Evolutionary conservation across 2,329 filamentous ascomycete species (phyloP), one percentile per base, ranked within the genome.

Genomic region (Nemania serpens): DNA sequence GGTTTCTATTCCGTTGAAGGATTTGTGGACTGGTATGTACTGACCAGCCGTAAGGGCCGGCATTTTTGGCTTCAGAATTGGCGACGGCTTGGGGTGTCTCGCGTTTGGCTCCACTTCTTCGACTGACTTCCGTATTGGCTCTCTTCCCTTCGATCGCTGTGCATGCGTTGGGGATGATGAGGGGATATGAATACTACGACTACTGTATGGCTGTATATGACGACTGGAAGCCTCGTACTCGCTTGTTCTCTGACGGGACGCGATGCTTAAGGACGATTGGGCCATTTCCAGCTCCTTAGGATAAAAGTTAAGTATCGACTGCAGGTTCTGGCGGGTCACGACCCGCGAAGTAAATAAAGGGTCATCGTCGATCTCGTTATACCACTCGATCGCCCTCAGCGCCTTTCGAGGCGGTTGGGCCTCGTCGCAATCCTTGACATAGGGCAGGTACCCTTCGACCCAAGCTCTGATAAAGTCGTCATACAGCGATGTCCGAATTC

Each of bases 381-480:
- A 76, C 74, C 74, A 76, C 10, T 71, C 68, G 33, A 74, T 69
- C 15, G 73, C 71, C 15, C 60, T 68, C 41, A 73, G 43, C 0
- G 68, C 66, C 48, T 68, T 66, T 2, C 58, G 39, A 5, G 65
- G 68, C 4, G 69, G 61, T 1, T 69, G 20, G 1, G 63, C 56
- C 11, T 65, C 60, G 34, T 74, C 70, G 36, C 69, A 74, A 29
- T 68, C 58, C 47, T 47, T 57, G 13, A 74, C 66, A 29, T 76
- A 75, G 6, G 68, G 62, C 2, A 73, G 17, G 45, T 75, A 76
- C 15, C 66, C 70, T 48, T 74, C 68, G 6, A 66, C 61, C 67
- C 73, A 74, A 20, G 71, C 73, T 46, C 74, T 68, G 39, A 76
- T 72, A 42, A 75, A 76, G 43, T 76, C 74, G 25, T 76, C 74